Base-by-base conservation (phyloP, 495 filamentous ascomycete genomes). In the Parachaetomium inaequale region DNA sequence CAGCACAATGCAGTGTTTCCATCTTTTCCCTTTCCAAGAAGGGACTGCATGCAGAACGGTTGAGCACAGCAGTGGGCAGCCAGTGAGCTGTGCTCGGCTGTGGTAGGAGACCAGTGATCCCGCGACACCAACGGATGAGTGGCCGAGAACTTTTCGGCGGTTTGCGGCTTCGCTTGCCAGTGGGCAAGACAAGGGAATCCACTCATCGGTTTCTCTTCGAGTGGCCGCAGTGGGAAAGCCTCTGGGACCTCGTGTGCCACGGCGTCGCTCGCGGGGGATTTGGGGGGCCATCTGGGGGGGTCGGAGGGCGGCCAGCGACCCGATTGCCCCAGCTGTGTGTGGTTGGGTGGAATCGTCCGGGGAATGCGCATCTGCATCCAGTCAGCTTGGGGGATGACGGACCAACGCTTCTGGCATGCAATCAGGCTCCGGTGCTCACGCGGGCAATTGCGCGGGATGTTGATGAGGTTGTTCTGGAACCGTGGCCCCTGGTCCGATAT, bases 21-120 rank as follows among this genome's bases (percentile, higher is more conserved):
- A 21, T 21, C 42, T 8, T 10, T 31, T 31, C 47, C 15, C 11
- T 23, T 21, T 32, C 49, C 8, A 53, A 2, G 15, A 8, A 15
- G 51, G 52, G 36, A 55, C 54, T n/a, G 55, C 17, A 58, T 45
- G 55, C 40, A 58, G 55, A 47, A 46, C 55, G 42, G 42, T 43
- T 56, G 54, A 45, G 25, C 54, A 56, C 54, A 19, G 54, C 23
- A 45, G 36, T 17, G 25, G 2, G 3, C 54, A 23, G 38, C 36
- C 19, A 8, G 12, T 45, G 34, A 28, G 36, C 25, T 57, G 40
- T 58, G 55, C 55, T 42, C 55, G 55, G 40, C 55, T 46, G 3
- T 23, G n/a, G 19, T 34, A 42, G 42, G 4, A 7, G 23, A 6
- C 36, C 19, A 40, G 14, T 8, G 40, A 4, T 40, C 3, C 26